Evolutionary conservation across 257 asterid genomes (phyloP).

Genomic region (Solanum paucissectum): DNA sequence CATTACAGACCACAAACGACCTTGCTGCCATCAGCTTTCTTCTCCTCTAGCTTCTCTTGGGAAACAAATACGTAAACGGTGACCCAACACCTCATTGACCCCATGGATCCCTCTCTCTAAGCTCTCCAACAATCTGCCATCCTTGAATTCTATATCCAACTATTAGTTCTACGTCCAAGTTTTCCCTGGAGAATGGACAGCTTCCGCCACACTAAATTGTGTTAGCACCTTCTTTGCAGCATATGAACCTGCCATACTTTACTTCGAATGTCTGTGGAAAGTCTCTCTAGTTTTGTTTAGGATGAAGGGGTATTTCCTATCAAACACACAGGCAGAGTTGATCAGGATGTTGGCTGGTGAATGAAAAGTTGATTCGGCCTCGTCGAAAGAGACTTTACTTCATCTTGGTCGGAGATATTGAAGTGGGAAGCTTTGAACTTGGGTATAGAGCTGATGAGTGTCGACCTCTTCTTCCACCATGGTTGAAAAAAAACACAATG

Average conservation of each 20-base stretch:
- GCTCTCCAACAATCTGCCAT: not conserved
- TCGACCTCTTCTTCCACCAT: not conserved
- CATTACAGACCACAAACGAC: not conserved
- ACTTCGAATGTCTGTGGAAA: not conserved
- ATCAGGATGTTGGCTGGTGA: not conserved
- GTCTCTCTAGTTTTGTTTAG: not conserved
- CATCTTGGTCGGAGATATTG: not conserved
- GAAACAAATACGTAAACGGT: not conserved
- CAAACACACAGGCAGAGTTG: not conserved
- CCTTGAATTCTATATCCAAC: not conserved
- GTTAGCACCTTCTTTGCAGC: not conserved
- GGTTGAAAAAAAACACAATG: not conserved
- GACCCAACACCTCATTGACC: not conserved
- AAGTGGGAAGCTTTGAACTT: not conserved
- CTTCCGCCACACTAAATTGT: not conserved
- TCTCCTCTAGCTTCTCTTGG: not conserved
- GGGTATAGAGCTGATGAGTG: not conserved
- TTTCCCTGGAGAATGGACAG: not conserved
- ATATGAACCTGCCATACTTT: not conserved
- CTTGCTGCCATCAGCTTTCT: not conserved
- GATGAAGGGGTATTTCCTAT: not conserved
- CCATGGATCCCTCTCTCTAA: not conserved
- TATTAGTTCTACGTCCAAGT: not conserved
- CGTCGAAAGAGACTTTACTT: not conserved
- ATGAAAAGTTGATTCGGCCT: not conserved